These are phyloP conservation scores for Thamnidium elegans DNA, from an alignment of 192 early-diverging fungal genomes.

Conservation along the genomic window DNA sequence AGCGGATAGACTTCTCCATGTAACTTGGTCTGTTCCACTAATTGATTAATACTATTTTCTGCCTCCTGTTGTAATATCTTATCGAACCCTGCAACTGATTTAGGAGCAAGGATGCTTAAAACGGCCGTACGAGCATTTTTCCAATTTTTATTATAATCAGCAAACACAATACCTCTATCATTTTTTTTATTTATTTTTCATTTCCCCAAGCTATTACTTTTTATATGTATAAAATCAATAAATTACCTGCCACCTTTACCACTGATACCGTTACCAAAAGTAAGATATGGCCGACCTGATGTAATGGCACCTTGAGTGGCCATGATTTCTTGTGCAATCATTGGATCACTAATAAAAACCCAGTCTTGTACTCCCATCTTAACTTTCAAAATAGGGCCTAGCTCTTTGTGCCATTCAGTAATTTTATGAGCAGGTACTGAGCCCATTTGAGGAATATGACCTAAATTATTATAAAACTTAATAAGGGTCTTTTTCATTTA, in stretches of 20 bases:
- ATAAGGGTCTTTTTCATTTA: neutral
- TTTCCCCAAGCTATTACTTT: neutral
- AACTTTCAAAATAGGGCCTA: neutral
- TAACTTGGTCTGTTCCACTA: neutral
- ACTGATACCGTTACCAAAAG: constrained; percentile 6
- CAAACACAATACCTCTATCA: constrained; percentile 14
- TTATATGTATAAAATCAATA: neutral
- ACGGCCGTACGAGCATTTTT: constrained; percentile 1
- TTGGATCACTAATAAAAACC: constrained; percentile 14
- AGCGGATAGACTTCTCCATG: neutral
- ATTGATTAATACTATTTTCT: neutral
- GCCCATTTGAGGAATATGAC: constrained; percentile 1
- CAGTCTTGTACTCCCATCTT: constrained; percentile 15
- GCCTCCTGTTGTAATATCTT: neutral
- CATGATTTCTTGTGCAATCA: constrained; percentile 6
- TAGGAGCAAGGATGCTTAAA: constrained; percentile 4
- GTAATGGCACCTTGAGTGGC: neutral
- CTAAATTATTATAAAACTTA: neutral
- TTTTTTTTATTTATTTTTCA: neutral
- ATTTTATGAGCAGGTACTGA: neutral
- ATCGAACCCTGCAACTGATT: neutral
- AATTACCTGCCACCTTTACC: constrained; percentile 13
- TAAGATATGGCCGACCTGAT: constrained; percentile 2
- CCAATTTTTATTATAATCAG: constrained; percentile 3
- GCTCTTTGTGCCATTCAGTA: neutral